Percentiles rank a stretch among this genome's conserved stretches.
These are phyloP conservation scores for Canavalia ensiformis DNA, from an alignment of 306 rosid genomes.

Conservation along the genomic window DNA sequence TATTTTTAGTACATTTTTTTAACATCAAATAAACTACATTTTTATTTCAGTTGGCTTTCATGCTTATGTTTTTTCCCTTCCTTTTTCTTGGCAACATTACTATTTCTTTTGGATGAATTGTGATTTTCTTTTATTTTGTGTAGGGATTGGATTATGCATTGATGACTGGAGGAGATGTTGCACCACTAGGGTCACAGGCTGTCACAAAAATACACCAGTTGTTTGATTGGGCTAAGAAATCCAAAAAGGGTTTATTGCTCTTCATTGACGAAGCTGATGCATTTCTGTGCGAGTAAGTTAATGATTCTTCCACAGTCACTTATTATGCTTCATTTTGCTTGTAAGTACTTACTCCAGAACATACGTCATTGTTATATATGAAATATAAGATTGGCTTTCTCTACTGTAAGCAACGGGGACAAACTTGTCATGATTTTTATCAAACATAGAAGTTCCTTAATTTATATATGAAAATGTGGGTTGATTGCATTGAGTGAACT, in stretches of 20 bases:
- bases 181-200: constrained; percentile 96
- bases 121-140: not conserved
- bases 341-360: no score
- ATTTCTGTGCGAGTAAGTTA: constrained; percentile 95
- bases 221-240: constrained; percentile 96
- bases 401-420: no score
- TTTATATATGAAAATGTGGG: not conserved
- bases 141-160: constrained; percentile 97
- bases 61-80: no score
- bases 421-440: no score
- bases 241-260: constrained; percentile 87
- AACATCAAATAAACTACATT: no score
- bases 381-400: no score
- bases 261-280: constrained; percentile 99
- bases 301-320: constrained; percentile 6
- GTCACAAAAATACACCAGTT: constrained; percentile 98
- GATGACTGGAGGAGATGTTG: constrained; percentile 99
- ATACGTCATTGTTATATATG: no score
- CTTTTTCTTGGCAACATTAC: no score
- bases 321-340: constrained; percentile 9
- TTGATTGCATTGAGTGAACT: constrained; percentile 47
- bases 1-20: no score
- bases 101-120: no score
- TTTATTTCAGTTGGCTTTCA: no score
- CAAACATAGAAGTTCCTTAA: no score